Base-by-base conservation (phyloP, 169 alveolate genomes). In the Sarcocystis neurona region DNA sequence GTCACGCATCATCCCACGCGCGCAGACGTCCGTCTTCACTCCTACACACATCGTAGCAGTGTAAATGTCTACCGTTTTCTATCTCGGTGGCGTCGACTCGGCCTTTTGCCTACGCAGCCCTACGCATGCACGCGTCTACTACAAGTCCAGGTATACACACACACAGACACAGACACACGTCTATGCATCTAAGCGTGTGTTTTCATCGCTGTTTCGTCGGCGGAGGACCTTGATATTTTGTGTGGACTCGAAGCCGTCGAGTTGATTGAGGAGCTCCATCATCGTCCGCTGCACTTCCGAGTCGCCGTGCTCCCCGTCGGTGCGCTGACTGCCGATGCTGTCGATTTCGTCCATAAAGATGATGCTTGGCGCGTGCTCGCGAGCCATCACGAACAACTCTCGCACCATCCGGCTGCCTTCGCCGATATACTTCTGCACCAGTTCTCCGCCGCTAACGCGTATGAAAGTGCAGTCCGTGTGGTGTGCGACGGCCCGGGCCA, bases 201-300 rank as follows among this genome's bases (percentile, higher is more conserved):
- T 58, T 6, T 58, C 23, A 2, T 18, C 60, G 8, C 60, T 10
- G 8, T 50, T 50, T 18, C 60, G 27, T 50, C 60, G 8, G 46
- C 50, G 5, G 82, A 23, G 3, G 32, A 95, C 98, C 95, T 99
- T 99, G 87, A 99, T 99, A 92, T 98, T 99, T 18, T 98, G 95
- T 87, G 97, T 96, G 27, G 99, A 96, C 95, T 99, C 99, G 95
- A 99, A 99, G 32, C 99, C 99, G 93, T 99, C 99, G 79, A 98
- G 95, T 94, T 99, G 99, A 93, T 98, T 99, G 86, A 99, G 94
- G 74, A 99, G 95, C 96, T 99, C 99, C 94, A 99, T 97, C 99
- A 99, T 99, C 53, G 99, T 99, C 90, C 99, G 96, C 95, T 99
- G 99, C 77, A 98, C 98, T 94, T 99, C 99, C 92, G 98, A 97